A percentile compares a stretch with the other conserved stretches of the same genome.
These are phyloP conservation scores for Immersiporthe knoxdaviesiana DNA, from an alignment of 2,329 filamentous ascomycete species.

Conservation along the genomic window DNA sequence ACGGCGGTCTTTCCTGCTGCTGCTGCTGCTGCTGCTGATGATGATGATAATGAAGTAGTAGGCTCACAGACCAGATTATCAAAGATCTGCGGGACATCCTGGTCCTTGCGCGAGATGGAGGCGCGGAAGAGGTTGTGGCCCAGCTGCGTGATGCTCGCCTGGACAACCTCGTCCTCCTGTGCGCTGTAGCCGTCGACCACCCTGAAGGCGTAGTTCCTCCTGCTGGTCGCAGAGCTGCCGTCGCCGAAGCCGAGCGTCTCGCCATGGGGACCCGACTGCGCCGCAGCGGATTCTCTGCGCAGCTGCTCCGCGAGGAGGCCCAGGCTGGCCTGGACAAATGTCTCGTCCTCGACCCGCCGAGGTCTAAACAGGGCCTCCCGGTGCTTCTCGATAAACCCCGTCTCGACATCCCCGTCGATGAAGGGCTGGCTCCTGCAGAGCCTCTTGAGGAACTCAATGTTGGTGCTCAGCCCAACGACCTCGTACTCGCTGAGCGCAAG, in stretches of 20 bases:
- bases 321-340: conserved; percentile 85
- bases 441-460: conserved; percentile 94
- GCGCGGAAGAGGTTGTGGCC: conserved; percentile 53
- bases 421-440: conserved; percentile 83
- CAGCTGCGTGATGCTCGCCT: conserved; percentile 54
- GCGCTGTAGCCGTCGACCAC: conserved; percentile 64
- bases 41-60: conserved; percentile 32
- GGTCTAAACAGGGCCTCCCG: conserved; percentile 75
- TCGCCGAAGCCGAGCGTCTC: conserved; percentile 59
- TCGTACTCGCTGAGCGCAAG: conserved; percentile 86
- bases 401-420: conserved; percentile 86
- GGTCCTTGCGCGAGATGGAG: conserved; percentile 47
- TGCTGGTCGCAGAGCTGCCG: conserved; percentile 41
- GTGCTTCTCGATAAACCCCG: conserved; percentile 93
- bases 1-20: conserved; percentile 45
- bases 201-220: conserved; percentile 56
- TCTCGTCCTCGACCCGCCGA: conserved; percentile 65
- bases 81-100: conserved; percentile 45
- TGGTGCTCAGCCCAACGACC: conserved; percentile 89
- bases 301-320: conserved; percentile 64
- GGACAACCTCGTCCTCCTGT: conserved; percentile 65
- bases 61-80: conserved; percentile 51
- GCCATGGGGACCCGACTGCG: conserved; percentile 47
- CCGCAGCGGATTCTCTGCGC: conserved; percentile 34
- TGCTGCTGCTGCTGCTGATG: background rate